Evolutionary conservation across 176 grass and related monocot genomes (phyloP), one percentile per base, ranked within the genome.

Genomic region (Poa annua): DNA sequence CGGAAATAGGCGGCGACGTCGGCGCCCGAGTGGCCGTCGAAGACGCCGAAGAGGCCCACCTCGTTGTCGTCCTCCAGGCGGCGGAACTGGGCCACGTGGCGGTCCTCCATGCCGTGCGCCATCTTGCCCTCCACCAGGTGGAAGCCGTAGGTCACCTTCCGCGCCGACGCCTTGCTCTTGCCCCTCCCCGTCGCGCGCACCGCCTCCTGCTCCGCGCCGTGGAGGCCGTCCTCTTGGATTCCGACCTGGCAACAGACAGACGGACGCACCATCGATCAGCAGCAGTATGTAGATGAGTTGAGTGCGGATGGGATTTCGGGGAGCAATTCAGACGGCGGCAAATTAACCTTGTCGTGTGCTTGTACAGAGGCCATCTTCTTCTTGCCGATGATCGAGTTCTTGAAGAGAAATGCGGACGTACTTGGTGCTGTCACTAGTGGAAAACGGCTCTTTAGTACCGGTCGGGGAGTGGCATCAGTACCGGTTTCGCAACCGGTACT

Each of bases 1-100:
- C 89, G 72, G 54, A 94, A 89, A 85, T 85, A 94, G 47, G 59
- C 74, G 3, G 89, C 89, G 73, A 94, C 89, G 57, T 85, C 73
- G 35, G 75, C 26, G 47, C 86, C 86, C 33, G 86, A 89, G 86
- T 88, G 92, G 42, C 92, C 89, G 63, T 94, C 80, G 66, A 91
- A 94, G n/a, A 91, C 85, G 35, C 59, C 92, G 47, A 94, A 94
- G 61, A 94, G 84, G 39, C 92, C 84, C 41, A 94, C 89, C 80
- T 94, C 86, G 73, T 91, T 89, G 80, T 60, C 82, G 53, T 76
- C 81, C 2, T 83, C 83, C 44, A 92, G 72, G 56, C 84, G 66
- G 47, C 79, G 51, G 76, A 94, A 85, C 76, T 87, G 78, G 22
- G 89, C 89, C 1, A 87, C 84, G 65, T 89, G 89, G 25, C 64